phyloP scores from a whole-genome alignment of 2,329 filamentous ascomycete genomes.

The Bipolaris cookei region DNA sequence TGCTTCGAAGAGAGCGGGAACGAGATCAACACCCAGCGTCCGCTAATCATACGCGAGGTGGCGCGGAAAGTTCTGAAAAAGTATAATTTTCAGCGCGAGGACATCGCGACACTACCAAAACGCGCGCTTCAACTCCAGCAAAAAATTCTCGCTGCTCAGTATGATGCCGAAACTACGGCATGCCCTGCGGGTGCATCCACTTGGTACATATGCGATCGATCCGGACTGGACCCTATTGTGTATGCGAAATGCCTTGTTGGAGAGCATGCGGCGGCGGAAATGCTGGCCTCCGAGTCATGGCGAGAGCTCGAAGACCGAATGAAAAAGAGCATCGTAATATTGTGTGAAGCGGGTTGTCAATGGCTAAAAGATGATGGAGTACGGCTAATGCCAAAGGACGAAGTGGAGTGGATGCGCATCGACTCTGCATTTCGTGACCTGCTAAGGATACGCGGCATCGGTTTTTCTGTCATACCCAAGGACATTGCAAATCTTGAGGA shows the following conservation, averaged over 20 bases:
- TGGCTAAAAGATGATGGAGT: constrained; percentile 51
- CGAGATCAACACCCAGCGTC: background rate
- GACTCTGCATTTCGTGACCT: constrained; percentile 30
- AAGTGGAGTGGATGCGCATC: constrained; percentile 36
- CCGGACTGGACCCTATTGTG: constrained; percentile 53
- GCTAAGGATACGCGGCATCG: constrained; percentile 27
- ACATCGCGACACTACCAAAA: constrained; percentile 39
- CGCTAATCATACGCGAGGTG: constrained; percentile 47
- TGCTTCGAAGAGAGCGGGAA: background rate
- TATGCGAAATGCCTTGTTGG: constrained; percentile 48
- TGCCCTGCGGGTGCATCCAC: background rate
- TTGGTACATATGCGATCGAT: constrained; percentile 55
- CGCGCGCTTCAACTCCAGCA: constrained; percentile 47
- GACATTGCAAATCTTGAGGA: background rate
- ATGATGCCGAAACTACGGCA: constrained; percentile 35
- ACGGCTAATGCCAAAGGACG: constrained; percentile 41
- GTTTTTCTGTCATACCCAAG: constrained; percentile 20
- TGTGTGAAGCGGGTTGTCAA: constrained; percentile 50
- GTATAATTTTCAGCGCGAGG: constrained; percentile 43
- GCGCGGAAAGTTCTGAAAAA: constrained; percentile 47
- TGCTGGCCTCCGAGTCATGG: constrained; percentile 41
- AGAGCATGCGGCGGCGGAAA: constrained; percentile 23
- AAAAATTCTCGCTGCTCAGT: constrained; percentile 50
- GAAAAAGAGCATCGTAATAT: constrained; percentile 43
- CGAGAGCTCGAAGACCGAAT: constrained; percentile 42